Base-by-base conservation (phyloP, 148 eudicot species). In the Dianthus caryophyllus region DNA sequence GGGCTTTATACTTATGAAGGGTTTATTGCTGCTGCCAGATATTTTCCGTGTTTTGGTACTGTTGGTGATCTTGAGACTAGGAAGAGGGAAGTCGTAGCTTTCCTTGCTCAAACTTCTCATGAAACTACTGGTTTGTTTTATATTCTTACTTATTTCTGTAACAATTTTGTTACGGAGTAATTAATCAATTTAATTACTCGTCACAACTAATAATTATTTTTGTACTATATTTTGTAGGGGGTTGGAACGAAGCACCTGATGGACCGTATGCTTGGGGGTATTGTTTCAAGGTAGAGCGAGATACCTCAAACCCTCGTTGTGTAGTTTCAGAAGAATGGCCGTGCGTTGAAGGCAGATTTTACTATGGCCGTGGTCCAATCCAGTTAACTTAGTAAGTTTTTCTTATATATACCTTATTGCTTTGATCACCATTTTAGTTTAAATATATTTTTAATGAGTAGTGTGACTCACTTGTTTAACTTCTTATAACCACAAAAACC, bases 231-330 rank as follows among this genome's bases (percentile, higher is more conserved):
- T 33, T 3, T 33, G 8, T 30, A 80, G 80, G 80, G 0, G 83
- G 83, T 9, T 80, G 83, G 83, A 9, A 66, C 1, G 39, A 17
- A 15, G 83, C 83, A 70, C 75, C 78, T 0, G 83, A 77, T 63
- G 80, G 83, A 18, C n/a, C n/a, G n/a, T 80, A 62, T 60, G 67
- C 80, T 0, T 80, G 84, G 84, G 84, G 84, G 30, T 80, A 80
- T 39, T 80, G 78, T 47, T 67, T 21, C 39, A 54, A 70, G 27
- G 60, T 21, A 36, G 84, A 80, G 64, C 60, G 59, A 8, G 74
- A 75, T 0, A 30, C 24, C 18, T 58, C 73, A 0, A 29, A 21
- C 1, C 16, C n/a, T 52, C 73, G 74, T 17, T 80, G 84, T 41
- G 65, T 50, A 22, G 29, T 55, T 16, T 65, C 36, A 22, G n/a